A percentile compares a stretch with the other conserved stretches of the same genome.
phyloP scores from a whole-genome alignment of 352 stramenopile genomes.

The Saprolegnia parasitica region DNA sequence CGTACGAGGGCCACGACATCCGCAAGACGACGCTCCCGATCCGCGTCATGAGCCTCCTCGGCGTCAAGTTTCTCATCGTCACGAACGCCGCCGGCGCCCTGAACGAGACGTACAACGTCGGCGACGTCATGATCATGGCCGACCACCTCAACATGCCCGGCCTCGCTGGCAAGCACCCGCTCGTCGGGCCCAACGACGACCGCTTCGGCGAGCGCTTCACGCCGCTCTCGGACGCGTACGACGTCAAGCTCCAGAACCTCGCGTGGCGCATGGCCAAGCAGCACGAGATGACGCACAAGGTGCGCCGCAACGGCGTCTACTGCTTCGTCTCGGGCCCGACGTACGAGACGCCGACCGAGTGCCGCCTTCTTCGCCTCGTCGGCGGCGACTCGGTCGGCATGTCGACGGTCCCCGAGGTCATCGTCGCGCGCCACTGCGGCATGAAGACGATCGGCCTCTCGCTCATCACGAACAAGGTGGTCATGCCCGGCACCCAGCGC shows the following conservation, averaged over 20 bases:
- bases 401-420: constrained; percentile 94
- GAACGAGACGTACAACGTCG: constrained; percentile 92
- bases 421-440: constrained; percentile 93
- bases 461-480: constrained; percentile 94
- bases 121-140: constrained; percentile 95
- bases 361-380: constrained; percentile 87
- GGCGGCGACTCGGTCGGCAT: constrained; percentile 94
- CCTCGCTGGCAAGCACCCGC: constrained; percentile 88
- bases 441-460: constrained; percentile 94
- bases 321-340: constrained; percentile 96
- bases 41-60: constrained; percentile 92
- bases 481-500: constrained; percentile 74
- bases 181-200: constrained; percentile 94
- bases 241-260: constrained; percentile 81
- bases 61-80: constrained; percentile 93
- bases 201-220: constrained; percentile 94
- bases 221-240: constrained; percentile 93
- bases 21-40: constrained; percentile 92
- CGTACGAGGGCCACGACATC: constrained; percentile 95
- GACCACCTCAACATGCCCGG: constrained; percentile 96
- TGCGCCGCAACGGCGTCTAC: constrained; percentile 88
- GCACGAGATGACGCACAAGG: constrained; percentile 73
- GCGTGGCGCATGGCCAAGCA: constrained; percentile 74
- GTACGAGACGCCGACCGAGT: constrained; percentile 96
- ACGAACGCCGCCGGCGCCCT: constrained; percentile 96